Conservation (phyloP, 2,329 filamentous ascomycete species). For the Colletotrichum sp. region DNA sequence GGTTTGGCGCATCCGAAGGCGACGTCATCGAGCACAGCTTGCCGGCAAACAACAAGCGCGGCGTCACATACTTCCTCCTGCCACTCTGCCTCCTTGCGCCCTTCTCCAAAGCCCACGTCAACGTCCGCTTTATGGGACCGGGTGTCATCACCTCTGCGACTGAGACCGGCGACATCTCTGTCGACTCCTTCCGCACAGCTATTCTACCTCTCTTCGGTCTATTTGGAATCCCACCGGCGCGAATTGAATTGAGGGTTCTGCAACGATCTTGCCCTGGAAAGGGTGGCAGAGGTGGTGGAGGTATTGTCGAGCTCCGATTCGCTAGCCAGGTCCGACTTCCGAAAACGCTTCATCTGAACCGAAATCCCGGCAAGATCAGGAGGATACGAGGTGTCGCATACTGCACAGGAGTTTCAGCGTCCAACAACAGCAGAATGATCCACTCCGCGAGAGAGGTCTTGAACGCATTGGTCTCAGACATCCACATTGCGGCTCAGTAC, state of each 20-base stretch:
- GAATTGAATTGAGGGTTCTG: slow-evolving; percentile 86
- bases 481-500: slow-evolving; percentile 86
- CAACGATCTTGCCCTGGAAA: slow-evolving; percentile 79
- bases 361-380: slow-evolving; percentile 85
- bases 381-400: slow-evolving; percentile 93
- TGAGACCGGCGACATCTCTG: slow-evolving; percentile 82
- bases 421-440: slow-evolving; percentile 95
- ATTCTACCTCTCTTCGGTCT: slow-evolving; percentile 88
- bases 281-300: slow-evolving; percentile 80
- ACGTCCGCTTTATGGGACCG: slow-evolving; percentile 86
- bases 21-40: slow-evolving; percentile 84
- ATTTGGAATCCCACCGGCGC: slow-evolving; percentile 81
- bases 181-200: slow-evolving; percentile 92
- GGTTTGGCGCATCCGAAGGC: slow-evolving; percentile 71
- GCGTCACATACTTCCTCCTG: slow-evolving; percentile 90
- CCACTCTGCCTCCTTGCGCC: slow-evolving; percentile 90
- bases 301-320: slow-evolving; percentile 92
- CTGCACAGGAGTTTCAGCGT: slow-evolving; percentile 87
- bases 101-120: slow-evolving; percentile 90
- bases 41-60: slow-evolving; percentile 77
- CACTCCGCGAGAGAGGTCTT: slow-evolving; percentile 86
- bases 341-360: slow-evolving; percentile 87
- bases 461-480: slow-evolving; percentile 85
- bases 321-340: slow-evolving; percentile 92
- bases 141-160: slow-evolving; percentile 93